Evolutionary conservation across 805 yeast genomes (phyloP), one percentile per base, ranked within the genome.

Genomic region (Lipomyces kockii): DNA sequence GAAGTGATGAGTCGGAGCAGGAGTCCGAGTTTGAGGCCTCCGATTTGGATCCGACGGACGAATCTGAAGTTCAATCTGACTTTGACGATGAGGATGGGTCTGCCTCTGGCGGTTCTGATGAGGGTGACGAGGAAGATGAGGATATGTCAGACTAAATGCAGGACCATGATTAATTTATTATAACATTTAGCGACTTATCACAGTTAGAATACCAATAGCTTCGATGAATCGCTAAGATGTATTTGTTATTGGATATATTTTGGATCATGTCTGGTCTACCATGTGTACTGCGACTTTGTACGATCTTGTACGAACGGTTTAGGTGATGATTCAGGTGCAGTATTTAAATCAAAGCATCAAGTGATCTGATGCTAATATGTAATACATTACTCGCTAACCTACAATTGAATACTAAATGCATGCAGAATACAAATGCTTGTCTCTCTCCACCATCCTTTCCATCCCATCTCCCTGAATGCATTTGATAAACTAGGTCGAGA

Each of bases 1-100:
- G 82, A 39, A 90, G 86, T 22, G 87, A 84, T 59, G 90, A 85
- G 55, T 88, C 86, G 56, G 86, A 83, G 51, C 89, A 88, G 73
- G 91, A 89, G 76, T 86, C 86, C 62, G 89, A 85, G 60, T 86
- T 85, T 74, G 86, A 86, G 57, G 85, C 83, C 62, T 69, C 72
- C 34, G 72, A 69, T 56, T 20, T 52, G 51, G 60, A 69, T 56
- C 71, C 72, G n/a, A 12, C 58, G 46, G 72, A 69, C 51, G 72
- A 69, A 46, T 68, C 71, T 11, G 72, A 61, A 27, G 68, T 3
- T 3, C 66, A 54, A 27, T 27, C 53, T 25, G 65, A 61, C 1
- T 62, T 54, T 32, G 71, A 66, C 27, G 71, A 67, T 46, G 66
- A 61, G 20, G 71, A 61, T 3, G 63, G 37, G 12, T 52, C 63